A percentile compares a stretch with the other conserved stretches of the same genome.
These are phyloP conservation scores for Massospora cicadina DNA, from an alignment of 371 early-diverging fungal genomes.

Conservation along the genomic window DNA sequence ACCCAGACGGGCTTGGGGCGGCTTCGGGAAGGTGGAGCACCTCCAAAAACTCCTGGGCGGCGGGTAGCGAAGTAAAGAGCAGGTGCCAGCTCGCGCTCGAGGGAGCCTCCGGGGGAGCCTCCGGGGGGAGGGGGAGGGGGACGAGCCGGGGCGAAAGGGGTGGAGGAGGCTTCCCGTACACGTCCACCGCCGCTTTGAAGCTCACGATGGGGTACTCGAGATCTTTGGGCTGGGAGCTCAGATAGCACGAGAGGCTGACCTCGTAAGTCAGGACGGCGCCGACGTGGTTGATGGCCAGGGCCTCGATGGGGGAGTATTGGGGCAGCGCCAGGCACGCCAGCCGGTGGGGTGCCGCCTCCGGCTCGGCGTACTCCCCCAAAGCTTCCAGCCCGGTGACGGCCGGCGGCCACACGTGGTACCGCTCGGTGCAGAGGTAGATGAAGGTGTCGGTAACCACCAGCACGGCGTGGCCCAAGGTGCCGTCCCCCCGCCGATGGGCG, in stretches of 20 bases:
- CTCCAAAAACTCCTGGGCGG: neutral
- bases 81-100: neutral
- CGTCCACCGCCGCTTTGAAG: neutral
- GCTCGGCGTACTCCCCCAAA: neutral
- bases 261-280: neutral
- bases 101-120: neutral
- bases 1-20: too few relatives aligned
- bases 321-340: neutral
- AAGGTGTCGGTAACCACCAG: conserved; percentile 20
- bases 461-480: conserved; percentile 11
- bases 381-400: conserved; percentile 17
- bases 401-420: conserved; percentile 27
- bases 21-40: neutral
- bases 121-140: neutral
- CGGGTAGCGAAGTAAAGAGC: neutral
- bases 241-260: neutral
- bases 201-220: neutral
- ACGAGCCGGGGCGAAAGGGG: neutral
- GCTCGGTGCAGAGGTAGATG: conserved; percentile 22
- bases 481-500: conserved; percentile 9
- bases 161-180: neutral
- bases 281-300: neutral
- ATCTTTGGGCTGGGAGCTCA: neutral
- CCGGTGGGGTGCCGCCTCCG: neutral
- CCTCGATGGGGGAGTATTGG: neutral